Conservation (phyloP, 768 basidiomycete species). For the Panaeolus cyanescens region DNA sequence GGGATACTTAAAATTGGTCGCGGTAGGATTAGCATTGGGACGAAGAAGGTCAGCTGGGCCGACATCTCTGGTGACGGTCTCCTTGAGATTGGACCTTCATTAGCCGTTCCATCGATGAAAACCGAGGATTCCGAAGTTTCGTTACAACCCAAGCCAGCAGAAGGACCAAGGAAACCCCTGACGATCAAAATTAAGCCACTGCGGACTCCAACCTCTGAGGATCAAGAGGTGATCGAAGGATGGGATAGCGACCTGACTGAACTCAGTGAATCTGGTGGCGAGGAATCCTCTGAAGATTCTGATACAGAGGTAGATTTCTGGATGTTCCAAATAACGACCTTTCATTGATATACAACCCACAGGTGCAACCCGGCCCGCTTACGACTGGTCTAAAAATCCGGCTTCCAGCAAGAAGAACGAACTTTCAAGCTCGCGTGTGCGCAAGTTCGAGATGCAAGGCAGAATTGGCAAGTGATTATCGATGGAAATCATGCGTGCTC, state of each 20-base stretch:
- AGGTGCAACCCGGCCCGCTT: background rate
- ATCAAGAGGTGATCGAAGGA: slow-evolving; percentile 14
- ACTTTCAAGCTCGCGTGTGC: slow-evolving; percentile 22
- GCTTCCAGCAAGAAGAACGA: slow-evolving; percentile 28
- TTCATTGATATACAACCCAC: slow-evolving; percentile 4
- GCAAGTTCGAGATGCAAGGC: slow-evolving; percentile 33
- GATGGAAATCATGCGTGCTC: slow-evolving; percentile 44
- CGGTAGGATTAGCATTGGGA: background rate
- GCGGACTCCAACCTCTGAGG: background rate
- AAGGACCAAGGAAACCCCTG: background rate
- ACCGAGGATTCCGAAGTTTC: background rate
- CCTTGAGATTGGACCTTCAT: slow-evolving; percentile 1
- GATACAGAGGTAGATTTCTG: too few species aligned
- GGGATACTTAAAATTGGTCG: background rate
- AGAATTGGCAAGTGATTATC: slow-evolving; percentile 30
- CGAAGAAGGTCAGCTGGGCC: background rate
- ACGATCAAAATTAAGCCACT: background rate
- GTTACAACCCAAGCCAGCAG: background rate
- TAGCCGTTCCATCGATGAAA: background rate
- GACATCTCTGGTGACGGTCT: background rate
- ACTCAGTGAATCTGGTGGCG: slow-evolving; percentile 26
- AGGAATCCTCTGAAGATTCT: slow-evolving; percentile 18
- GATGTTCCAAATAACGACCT: background rate
- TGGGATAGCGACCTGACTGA: slow-evolving; percentile 39
- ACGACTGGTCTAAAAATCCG: slow-evolving; percentile 32